Evolutionary conservation across 768 basidiomycete species (phyloP), one percentile per base, ranked within the genome.

Genomic region (Rhizopogon vesiculosus): DNA sequence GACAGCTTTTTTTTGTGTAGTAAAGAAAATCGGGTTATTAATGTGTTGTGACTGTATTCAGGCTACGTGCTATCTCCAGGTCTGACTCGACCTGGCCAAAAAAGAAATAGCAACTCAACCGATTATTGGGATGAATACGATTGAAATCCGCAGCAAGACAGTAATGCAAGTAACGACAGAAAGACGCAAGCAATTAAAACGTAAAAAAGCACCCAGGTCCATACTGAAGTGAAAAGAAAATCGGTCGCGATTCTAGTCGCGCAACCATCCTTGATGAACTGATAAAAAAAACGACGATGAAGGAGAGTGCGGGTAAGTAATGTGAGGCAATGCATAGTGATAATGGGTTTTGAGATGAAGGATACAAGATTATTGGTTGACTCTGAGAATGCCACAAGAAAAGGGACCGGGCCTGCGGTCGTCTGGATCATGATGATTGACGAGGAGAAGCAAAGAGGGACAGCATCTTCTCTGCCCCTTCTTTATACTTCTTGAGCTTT

Each of bases 401-500:
- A 39, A 57, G 59, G 61, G 64, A 64, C 55, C 67, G 69, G 60
- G 64, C 58, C 66, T 53, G 56, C 44, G 40, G 40, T 41, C 31
- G 42, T 35, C 59, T 55, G 55, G 45, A 16, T 43, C 51, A 28
- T 59, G 64, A 69, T 45, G 68, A 64, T 64, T 78, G 81, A 56
- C 80, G 86, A 57, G 87, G 86, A 28, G 87, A 82, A 42, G 86
- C 86, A 69, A 93, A 92, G 59, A 93, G 74, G 33, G 89, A 89
- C 56, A 93, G 78, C 54, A 93, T 80, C 61, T 92, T 92, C 76
- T 91, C 90, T 3, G 91, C 89, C 58, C 86, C 87, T 66, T 91
- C 86, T 74, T 91, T 92, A 75, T 90, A 89, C 74, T 86, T 91
- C 78, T 86, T 89, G 70, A 90, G 69, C 71, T 87, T 91, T 76